Conservation (phyloP, 2,329 filamentous ascomycete species). For the Botrytis porri region DNA sequence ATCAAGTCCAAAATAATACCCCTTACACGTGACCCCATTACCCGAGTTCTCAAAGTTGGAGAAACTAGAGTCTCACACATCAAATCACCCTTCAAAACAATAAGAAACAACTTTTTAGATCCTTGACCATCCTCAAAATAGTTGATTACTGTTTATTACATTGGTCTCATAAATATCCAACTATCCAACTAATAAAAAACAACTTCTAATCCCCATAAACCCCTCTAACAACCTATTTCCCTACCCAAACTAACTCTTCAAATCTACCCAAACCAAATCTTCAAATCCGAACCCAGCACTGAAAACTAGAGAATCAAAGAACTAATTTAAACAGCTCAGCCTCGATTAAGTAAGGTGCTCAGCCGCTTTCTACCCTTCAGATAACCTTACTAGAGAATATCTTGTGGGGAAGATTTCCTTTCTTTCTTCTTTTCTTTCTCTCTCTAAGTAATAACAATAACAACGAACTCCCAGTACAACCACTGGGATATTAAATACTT, state of each 20-base stretch:
- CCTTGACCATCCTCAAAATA: neutral
- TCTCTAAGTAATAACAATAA: neutral
- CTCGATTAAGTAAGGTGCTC: neutral
- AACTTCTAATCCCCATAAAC: neutral
- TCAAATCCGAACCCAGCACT: accelerated
- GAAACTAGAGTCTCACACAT: neutral
- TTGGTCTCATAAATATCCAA: accelerated
- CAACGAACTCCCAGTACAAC: neutral
- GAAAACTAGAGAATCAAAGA: neutral
- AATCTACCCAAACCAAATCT: neutral
- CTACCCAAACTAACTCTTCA: neutral
- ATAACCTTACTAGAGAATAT: neutral
- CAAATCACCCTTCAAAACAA: neutral
- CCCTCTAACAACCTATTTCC: accelerated
- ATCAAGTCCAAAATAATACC: neutral
- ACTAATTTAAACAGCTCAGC: neutral
- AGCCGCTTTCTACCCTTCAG: neutral
- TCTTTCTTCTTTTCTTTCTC: neutral
- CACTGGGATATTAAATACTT: neutral
- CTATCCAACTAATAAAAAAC: neutral
- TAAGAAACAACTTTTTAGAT: neutral
- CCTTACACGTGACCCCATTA: conserved; percentile 9
- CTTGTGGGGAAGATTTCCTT: neutral
- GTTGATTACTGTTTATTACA: accelerated
- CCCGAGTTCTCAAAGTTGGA: neutral